Percentiles rank a stretch among this genome's conserved stretches.
These are phyloP conservation scores for Salix udensis DNA, from an alignment of 345 rosid genomes.

Conservation along the genomic window DNA sequence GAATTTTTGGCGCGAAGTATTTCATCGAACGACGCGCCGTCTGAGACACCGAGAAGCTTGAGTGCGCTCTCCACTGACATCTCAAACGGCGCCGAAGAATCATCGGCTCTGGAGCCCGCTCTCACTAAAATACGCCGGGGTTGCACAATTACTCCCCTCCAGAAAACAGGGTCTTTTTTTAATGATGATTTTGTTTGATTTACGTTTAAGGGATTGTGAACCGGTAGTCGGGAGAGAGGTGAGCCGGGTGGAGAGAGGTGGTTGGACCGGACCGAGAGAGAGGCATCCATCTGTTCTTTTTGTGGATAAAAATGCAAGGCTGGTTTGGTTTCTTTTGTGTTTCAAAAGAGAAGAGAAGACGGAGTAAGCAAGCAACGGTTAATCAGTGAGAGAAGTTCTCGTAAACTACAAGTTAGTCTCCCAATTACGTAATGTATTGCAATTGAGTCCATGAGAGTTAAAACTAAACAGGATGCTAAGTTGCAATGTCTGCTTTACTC, in stretches of 20 bases:
- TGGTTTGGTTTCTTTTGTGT: neutral
- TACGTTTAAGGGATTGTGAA: constrained; percentile 8
- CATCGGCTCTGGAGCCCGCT: constrained; percentile 81
- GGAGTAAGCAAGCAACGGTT: neutral
- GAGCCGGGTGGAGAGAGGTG: constrained; percentile 39
- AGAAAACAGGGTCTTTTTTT: constrained; percentile 27
- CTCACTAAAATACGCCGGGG: constrained; percentile 34
- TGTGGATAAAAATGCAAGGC: constrained; percentile 6
- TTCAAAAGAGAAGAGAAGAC: neutral
- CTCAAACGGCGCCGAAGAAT: constrained; percentile 78
- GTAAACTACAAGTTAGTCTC: neutral
- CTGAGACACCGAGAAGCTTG: constrained; percentile 90
- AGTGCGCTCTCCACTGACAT: constrained; percentile 95
- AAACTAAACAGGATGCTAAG: neutral
- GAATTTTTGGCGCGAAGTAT: constrained; percentile 92
- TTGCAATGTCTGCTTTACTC: neutral
- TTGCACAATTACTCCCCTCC: constrained; percentile 33
- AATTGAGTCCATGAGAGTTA: neutral
- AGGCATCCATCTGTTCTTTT: constrained; percentile 54
- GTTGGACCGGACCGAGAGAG: constrained; percentile 72
- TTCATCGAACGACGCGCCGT: constrained; percentile 83
- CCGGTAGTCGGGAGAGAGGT: constrained; percentile 32
- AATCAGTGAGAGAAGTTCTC: neutral
- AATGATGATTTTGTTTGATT: constrained; percentile 5
- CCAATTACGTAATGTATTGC: neutral